Evolutionary conservation across 768 basidiomycete species (phyloP).

Genomic region (Tricholoma matsutake): DNA sequence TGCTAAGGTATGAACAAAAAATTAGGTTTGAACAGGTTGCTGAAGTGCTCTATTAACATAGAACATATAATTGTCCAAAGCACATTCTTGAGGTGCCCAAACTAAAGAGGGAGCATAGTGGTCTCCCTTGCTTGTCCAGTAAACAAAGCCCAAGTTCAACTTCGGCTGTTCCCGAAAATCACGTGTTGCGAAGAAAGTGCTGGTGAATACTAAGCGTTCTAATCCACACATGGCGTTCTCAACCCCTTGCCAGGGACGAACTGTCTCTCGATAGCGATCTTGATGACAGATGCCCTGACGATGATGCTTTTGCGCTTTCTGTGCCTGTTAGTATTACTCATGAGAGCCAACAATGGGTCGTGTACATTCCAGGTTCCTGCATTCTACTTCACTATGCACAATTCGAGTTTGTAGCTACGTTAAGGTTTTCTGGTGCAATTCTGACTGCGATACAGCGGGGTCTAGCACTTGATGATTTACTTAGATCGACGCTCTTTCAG

Average conservation of each 20-base stretch:
- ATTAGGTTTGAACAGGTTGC: too few relatives aligned
- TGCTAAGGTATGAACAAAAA: too few relatives aligned
- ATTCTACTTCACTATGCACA: constrained; percentile 76
- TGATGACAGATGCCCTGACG: constrained; percentile 26
- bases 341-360: constrained; percentile 57
- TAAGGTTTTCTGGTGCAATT: constrained; percentile 4
- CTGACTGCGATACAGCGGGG: constrained; percentile 49
- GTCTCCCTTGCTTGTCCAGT: too few relatives aligned
- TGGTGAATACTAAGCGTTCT: too few relatives aligned
- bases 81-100: too few relatives aligned
- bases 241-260: constrained; percentile 5
- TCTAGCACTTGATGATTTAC: constrained; percentile 54
- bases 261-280: constrained; percentile 16
- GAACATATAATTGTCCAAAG: too few relatives aligned
- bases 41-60: too few relatives aligned
- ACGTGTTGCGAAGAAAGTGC: too few relatives aligned
- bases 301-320: constrained; percentile 34
- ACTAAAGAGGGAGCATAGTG: too few relatives aligned
- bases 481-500: constrained; percentile 60
- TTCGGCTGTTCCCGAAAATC: too few relatives aligned
- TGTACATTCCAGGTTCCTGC: constrained; percentile 79
- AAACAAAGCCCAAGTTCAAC: too few relatives aligned
- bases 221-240: constrained; percentile 19
- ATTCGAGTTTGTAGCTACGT: constrained; percentile 53
- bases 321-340: constrained; percentile 12